These are phyloP conservation scores for Dianthus caryophyllus DNA, from an alignment of 148 eudicot species.

Conservation along the genomic window DNA sequence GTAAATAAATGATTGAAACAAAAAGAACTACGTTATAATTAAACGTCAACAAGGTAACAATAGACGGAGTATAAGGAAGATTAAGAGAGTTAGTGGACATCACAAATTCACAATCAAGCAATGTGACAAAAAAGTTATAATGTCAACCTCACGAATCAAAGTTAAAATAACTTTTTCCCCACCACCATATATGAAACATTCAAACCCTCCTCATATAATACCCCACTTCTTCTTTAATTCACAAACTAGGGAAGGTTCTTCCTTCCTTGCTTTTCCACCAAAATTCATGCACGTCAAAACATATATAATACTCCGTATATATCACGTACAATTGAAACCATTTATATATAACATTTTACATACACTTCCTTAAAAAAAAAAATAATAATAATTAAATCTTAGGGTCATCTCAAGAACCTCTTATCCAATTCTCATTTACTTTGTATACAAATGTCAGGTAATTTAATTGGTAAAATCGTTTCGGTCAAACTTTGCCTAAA, in stretches of 20 bases:
- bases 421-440: neutral
- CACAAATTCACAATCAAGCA: too few relatives aligned
- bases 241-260: constrained; percentile 13
- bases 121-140: too few relatives aligned
- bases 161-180: neutral
- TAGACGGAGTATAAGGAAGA: too few relatives aligned
- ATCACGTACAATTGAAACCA: too few relatives aligned
- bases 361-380: neutral
- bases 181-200: neutral
- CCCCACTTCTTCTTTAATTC: constrained; percentile 4
- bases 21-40: too few relatives aligned
- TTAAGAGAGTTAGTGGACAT: too few relatives aligned
- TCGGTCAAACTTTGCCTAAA: too few relatives aligned
- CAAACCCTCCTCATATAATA: constrained; percentile 18
- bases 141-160: neutral
- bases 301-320: neutral
- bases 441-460: neutral
- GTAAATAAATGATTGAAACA: too few relatives aligned
- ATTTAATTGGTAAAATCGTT: neutral
- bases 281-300: neutral
- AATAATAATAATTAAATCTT: neutral
- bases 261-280: neutral
- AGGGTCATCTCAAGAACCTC: neutral
- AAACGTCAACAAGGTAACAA: too few relatives aligned
- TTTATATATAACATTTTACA: neutral